Evolutionary conservation across 495 filamentous ascomycete genomes (phyloP).

Genomic region (Daldinia childiae): DNA sequence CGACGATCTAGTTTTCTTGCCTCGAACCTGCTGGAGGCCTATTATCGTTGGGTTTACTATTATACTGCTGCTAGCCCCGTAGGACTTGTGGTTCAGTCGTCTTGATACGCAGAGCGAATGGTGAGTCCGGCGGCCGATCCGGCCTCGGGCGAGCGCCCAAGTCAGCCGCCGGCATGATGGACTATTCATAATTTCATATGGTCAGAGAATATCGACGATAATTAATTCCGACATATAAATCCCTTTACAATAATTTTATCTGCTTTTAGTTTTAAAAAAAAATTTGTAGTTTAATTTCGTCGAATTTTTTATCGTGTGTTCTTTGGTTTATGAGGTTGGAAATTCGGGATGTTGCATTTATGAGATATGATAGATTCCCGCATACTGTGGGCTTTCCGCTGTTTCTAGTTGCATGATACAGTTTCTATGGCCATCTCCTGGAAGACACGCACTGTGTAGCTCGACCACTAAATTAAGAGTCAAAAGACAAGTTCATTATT

Average conservation of each 20-base stretch:
- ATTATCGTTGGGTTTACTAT: too few species aligned
- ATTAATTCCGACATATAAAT: not conserved
- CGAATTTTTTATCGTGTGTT: not conserved
- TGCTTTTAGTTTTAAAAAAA: too few species aligned
- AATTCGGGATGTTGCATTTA: not conserved
- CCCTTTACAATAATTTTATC: not conserved
- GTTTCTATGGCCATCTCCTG: not conserved
- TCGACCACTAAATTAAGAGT: not conserved
- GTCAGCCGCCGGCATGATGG: constrained; percentile 43
- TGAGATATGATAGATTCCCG: not conserved
- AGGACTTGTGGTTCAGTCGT: too few species aligned
- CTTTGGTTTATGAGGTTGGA: not conserved
- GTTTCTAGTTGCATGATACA: not conserved
- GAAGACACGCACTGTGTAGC: not conserved
- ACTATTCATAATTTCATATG: constrained; percentile 46
- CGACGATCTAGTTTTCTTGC: constrained; percentile 59
- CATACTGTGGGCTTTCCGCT: constrained; percentile 22
- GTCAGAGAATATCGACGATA: not conserved
- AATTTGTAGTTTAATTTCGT: not conserved
- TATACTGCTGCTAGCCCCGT: too few species aligned
- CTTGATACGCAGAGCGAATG: not conserved
- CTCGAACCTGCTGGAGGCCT: constrained; percentile 24
- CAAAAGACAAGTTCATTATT: not conserved
- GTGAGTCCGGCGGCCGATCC: constrained; percentile 10
- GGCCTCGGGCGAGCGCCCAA: constrained; percentile 26